Conservation (phyloP, 2,329 filamentous ascomycete species). For the Talaromyces sp. region DNA sequence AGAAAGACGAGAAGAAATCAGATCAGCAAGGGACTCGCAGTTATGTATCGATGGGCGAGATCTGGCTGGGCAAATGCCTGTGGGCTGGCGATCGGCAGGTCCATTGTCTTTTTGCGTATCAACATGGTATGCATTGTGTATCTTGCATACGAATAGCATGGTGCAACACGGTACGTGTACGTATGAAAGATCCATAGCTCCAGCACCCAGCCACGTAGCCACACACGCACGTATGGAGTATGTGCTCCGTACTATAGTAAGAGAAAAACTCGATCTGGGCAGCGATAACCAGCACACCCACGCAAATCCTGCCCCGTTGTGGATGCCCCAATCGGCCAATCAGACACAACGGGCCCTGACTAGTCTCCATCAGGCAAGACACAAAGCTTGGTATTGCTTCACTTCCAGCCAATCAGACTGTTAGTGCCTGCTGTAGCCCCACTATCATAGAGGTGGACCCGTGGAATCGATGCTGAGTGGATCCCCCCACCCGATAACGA, state of each 20-base stretch:
- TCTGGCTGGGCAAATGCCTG: neutral
- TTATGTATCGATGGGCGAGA: neutral
- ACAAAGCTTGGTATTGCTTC: neutral
- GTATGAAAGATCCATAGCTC: neutral
- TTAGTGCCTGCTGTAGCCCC: neutral
- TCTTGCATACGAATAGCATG: neutral
- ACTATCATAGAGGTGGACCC: neutral
- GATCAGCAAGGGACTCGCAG: neutral
- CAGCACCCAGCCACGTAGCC: neutral
- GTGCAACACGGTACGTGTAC: neutral
- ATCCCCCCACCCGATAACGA: neutral
- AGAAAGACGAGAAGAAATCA: neutral
- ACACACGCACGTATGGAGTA: neutral
- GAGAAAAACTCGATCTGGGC: neutral
- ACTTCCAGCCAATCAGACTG: neutral
- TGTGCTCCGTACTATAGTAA: neutral
- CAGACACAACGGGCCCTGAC: neutral
- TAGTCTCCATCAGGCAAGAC: constrained; percentile 1
- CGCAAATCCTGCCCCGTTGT: neutral
- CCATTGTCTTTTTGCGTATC: neutral
- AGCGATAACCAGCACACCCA: neutral
- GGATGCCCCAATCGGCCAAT: neutral
- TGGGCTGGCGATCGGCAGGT: neutral
- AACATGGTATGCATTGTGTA: neutral
- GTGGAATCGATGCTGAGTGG: neutral